These are phyloP conservation scores for Pseudisothecium myosuroides DNA, from an alignment of 225 moss, liverwort and hornwort species.

Conservation along the genomic window DNA sequence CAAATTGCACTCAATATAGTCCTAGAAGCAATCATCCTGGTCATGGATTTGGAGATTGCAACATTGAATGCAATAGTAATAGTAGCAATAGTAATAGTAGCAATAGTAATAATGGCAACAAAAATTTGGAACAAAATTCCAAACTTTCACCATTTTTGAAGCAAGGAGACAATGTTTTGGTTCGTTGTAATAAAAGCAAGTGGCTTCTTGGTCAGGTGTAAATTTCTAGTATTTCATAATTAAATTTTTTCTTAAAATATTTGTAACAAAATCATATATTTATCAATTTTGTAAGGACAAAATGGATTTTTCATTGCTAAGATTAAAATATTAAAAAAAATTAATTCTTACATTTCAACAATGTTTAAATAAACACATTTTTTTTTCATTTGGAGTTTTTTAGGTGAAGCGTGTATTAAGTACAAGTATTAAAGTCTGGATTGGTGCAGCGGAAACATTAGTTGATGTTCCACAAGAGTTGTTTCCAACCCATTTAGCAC, in stretches of 20 bases:
- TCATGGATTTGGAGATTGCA: constrained; percentile 34
- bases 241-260: background rate
- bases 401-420: constrained; percentile 26
- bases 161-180: constrained; percentile 28
- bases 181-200: constrained; percentile 45
- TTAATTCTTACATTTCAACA: background rate
- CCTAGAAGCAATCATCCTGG: constrained; percentile 15
- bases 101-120: background rate
- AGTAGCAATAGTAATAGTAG: background rate
- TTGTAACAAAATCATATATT: background rate
- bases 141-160: background rate
- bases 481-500: constrained; percentile 36
- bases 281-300: background rate
- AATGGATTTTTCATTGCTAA: background rate
- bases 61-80: background rate
- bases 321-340: too few species aligned
- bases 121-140: background rate
- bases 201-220: constrained; percentile 49
- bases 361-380: background rate
- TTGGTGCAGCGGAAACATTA: constrained; percentile 19
- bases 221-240: background rate
- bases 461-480: constrained; percentile 40
- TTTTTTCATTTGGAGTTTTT: background rate
- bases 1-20: constrained; percentile 8
- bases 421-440: constrained; percentile 27